Evolutionary conservation across 108 stramenopile genomes (phyloP).

Genomic region (Asterionellopsis glacialis): DNA sequence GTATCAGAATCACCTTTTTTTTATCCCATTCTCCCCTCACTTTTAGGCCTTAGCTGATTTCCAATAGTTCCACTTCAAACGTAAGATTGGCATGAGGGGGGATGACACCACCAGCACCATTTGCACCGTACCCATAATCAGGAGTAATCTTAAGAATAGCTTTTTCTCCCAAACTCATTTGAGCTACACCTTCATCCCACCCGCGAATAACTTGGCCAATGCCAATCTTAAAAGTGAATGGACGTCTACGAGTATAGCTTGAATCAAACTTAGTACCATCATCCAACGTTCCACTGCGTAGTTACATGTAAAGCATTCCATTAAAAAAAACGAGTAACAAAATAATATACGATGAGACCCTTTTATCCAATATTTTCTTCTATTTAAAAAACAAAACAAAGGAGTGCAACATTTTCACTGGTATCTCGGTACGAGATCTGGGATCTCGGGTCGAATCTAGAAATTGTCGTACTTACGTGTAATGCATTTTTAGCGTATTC

Average conservation of each 20-base stretch:
- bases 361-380: not conserved
- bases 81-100: slow-evolving; percentile 83
- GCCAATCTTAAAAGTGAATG: slow-evolving; percentile 62
- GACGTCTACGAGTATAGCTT: slow-evolving; percentile 58
- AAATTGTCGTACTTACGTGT: slow-evolving; percentile 44
- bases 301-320: not conserved
- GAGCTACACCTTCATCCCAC: slow-evolving; percentile 46
- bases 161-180: slow-evolving; percentile 75
- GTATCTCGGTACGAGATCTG: too few relatives aligned
- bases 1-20: too few relatives aligned
- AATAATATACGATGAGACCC: not conserved
- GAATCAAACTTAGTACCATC: slow-evolving; percentile 83
- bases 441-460: too few relatives aligned
- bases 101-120: slow-evolving; percentile 83
- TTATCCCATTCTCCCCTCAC: too few relatives aligned
- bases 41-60: slow-evolving; percentile 18
- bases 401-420: too few relatives aligned
- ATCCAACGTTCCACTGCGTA: slow-evolving; percentile 54
- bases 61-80: slow-evolving; percentile 71
- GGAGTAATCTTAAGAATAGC: slow-evolving; percentile 66
- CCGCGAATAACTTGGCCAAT: slow-evolving; percentile 49
- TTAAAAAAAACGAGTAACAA: not conserved
- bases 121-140: slow-evolving; percentile 82
- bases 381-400: not conserved
- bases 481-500: slow-evolving; percentile 83